Conservation (phyloP, 495 filamentous ascomycete species). For the Entonaema liquescens region DNA sequence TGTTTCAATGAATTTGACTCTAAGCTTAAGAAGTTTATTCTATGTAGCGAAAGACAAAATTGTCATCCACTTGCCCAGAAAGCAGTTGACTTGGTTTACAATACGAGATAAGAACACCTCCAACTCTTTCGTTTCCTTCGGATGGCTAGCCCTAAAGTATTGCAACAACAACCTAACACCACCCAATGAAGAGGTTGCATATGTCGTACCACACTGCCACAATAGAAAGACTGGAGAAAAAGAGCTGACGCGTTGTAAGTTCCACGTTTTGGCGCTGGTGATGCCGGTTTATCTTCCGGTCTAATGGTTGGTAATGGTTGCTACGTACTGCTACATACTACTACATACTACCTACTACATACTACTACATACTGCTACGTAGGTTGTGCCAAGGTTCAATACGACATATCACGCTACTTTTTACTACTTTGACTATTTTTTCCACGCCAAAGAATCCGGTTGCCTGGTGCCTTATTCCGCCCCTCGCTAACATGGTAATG, state of each 20-base stretch:
- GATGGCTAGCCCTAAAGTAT: neutral
- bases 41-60: neutral
- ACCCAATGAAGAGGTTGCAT: constrained; percentile 2
- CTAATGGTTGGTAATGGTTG: neutral
- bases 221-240: constrained; percentile 24
- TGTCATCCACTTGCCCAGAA: neutral
- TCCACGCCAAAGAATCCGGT: neutral
- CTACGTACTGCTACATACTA: neutral
- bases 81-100: neutral
- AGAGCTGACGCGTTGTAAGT: constrained; percentile 38
- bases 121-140: neutral
- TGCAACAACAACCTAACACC: neutral
- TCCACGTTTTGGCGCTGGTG: constrained; percentile 34
- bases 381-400: neutral
- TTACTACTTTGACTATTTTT: neutral
- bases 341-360: too few species aligned
- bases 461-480: constrained; percentile 4
- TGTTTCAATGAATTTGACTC: neutral
- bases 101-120: neutral
- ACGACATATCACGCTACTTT: neutral
- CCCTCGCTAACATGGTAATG: neutral
- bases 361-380: neutral
- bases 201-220: constrained; percentile 4
- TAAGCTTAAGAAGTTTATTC: neutral
- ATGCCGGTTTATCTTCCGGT: constrained; percentile 17